Evolutionary conservation across 164 flowering plant species (phyloP), one percentile per base, ranked within the genome.

Genomic region (Umbellularia californica): DNA sequence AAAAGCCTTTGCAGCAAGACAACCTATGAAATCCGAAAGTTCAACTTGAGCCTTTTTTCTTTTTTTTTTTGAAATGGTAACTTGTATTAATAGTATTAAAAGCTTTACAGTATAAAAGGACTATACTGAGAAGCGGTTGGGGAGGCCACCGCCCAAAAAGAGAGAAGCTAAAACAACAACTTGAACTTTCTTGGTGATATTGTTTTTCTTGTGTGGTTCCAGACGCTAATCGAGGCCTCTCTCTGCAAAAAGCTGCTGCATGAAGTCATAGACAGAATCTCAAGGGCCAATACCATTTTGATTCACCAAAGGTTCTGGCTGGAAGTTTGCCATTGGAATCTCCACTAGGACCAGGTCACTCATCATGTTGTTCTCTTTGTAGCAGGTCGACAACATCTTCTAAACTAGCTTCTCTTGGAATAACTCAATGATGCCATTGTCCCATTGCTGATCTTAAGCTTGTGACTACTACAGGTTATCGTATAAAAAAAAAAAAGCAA

Each of bases 1-100:
- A 60, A 60, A 60, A 60, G 64, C 64, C 64, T 19, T n/a, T n/a
- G 64, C 64, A 60, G n/a, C 7, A 60, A 60, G n/a, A 23, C 64
- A 60, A n/a, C 64, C 64, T 5, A 23, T 19, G 22, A 60, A 60
- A 23, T 60, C n/a, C 47, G 7, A 23, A 60, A 60, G 23, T 7
- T 19, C 10, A 5, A 60, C 64, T n/a, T 5, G 23, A 19, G n/a
- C n/a, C n/a, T n/a, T n/a, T n/a, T n/a, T n/a, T n/a, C n/a, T n/a
- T n/a, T n/a, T n/a, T n/a, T n/a, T n/a, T n/a, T n/a, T n/a, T n/a
- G n/a, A n/a, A n/a, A n/a, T n/a, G n/a, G n/a, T n/a, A n/a, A n/a
- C n/a, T n/a, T n/a, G n/a, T n/a, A n/a, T n/a, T n/a, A n/a, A n/a
- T n/a, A n/a, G n/a, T n/a, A n/a, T n/a, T n/a, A n/a, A n/a, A n/a